Evolutionary conservation across 441 rosid genomes (phyloP).

Genomic region (Kokia cookei): DNA sequence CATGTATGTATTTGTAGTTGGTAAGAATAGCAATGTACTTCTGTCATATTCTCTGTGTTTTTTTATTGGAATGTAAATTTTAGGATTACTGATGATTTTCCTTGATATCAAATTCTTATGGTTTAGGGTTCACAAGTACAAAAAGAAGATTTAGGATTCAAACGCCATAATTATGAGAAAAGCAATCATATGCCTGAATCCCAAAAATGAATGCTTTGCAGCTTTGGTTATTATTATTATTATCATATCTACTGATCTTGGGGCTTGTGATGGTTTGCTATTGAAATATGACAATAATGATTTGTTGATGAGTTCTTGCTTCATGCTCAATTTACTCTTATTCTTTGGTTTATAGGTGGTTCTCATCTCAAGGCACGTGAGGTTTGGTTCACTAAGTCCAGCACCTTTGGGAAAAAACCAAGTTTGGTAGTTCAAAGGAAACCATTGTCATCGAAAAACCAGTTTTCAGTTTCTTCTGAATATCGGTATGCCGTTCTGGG

Average conservation of each 20-base stretch:
- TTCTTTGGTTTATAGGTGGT: slow-evolving; percentile 28
- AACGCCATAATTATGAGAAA: background rate
- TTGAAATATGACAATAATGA: background rate
- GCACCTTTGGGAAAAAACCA: slow-evolving; percentile 27
- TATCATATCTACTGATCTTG: background rate
- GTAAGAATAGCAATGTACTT: background rate
- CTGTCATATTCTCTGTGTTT: background rate
- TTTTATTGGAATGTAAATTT: background rate
- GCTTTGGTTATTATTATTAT: no score
- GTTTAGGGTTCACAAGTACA: background rate
- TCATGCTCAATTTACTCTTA: background rate
- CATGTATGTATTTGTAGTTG: background rate
- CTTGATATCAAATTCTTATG: background rate
- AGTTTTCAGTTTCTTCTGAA: slow-evolving; percentile 46
- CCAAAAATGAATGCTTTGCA: background rate
- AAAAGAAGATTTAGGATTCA: background rate
- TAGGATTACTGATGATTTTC: background rate
- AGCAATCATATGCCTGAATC: background rate
- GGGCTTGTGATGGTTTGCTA: background rate
- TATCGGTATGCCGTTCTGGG: slow-evolving; percentile 36
- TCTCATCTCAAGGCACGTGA: slow-evolving; percentile 32
- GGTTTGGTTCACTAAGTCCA: slow-evolving; percentile 32
- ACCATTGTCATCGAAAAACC: slow-evolving; percentile 19
- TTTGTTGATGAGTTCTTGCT: background rate
- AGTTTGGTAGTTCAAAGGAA: slow-evolving; percentile 37